Conservation (phyloP, 352 stramenopile species). For the Phytopythium vexans region DNA sequence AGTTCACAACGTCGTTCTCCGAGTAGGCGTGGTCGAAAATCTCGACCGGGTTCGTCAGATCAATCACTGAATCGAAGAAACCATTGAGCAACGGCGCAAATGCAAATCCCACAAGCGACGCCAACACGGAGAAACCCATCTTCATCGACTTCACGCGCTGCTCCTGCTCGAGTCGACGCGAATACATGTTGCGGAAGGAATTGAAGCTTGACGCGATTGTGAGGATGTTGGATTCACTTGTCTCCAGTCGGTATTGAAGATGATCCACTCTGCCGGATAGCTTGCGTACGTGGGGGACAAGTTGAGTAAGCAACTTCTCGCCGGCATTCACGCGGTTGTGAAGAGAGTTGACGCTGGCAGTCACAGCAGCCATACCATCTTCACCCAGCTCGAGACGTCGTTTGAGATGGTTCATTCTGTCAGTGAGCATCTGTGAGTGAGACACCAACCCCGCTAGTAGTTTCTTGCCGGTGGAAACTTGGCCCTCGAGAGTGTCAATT, state of each 20-base stretch:
- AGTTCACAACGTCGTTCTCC: too few species aligned
- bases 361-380: neutral
- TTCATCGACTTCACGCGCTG: slow-evolving; percentile 18
- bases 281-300: too few species aligned
- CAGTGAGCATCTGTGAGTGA: slow-evolving; percentile 2
- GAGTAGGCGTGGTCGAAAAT: too few species aligned
- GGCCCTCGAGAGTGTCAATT: slow-evolving; percentile 6
- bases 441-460: slow-evolving; percentile 7
- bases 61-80: slow-evolving; percentile 17
- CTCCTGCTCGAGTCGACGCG: slow-evolving; percentile 12
- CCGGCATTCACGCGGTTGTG: too few species aligned
- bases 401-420: slow-evolving; percentile 7
- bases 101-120: slow-evolving; percentile 16
- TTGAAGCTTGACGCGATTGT: slow-evolving; percentile 10
- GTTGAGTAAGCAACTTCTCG: too few species aligned
- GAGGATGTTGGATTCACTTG: slow-evolving; percentile 7
- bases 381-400: slow-evolving; percentile 9
- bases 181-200: slow-evolving; percentile 8
- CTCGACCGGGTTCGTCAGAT: slow-evolving; percentile 17
- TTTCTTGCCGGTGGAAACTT: slow-evolving; percentile 5
- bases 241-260: too few species aligned
- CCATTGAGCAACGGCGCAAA: slow-evolving; percentile 19
- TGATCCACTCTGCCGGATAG: too few species aligned
- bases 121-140: slow-evolving; percentile 13
- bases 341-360: too few species aligned